Conservation (phyloP, 768 basidiomycete genomes). For the Naematelia aurantialba region DNA sequence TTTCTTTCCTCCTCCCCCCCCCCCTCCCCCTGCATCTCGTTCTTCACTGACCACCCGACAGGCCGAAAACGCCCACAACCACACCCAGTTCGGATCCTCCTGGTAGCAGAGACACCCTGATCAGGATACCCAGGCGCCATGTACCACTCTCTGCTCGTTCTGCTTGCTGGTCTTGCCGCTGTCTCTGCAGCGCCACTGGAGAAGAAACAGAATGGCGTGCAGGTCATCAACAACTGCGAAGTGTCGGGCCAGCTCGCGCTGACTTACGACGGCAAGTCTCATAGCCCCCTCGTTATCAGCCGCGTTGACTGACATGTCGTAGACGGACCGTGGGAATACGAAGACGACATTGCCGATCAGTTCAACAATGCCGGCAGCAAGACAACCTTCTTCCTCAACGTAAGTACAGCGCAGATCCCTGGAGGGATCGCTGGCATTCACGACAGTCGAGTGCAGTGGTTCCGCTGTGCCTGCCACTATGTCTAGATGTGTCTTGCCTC, state of each 20-base stretch:
- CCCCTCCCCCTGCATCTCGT: too few relatives aligned
- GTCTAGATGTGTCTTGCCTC: too few relatives aligned
- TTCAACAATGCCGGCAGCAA: slow-evolving; percentile 26
- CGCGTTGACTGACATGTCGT: neutral
- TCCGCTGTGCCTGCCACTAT: too few relatives aligned
- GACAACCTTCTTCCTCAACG: slow-evolving; percentile 50
- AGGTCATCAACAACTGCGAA: slow-evolving; percentile 40
- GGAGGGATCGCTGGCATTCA: too few relatives aligned
- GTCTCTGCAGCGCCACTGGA: slow-evolving; percentile 6
- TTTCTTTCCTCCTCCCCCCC: too few relatives aligned
- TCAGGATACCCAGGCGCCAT: too few relatives aligned
- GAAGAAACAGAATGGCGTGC: slow-evolving; percentile 26
- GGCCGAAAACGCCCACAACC: too few relatives aligned
- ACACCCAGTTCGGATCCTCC: too few relatives aligned
- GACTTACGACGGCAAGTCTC: slow-evolving; percentile 46
- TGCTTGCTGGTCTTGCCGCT: neutral
- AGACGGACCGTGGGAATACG: slow-evolving; percentile 46
- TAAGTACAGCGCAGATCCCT: too few relatives aligned
- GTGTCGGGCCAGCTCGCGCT: slow-evolving; percentile 42
- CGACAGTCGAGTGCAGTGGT: too few relatives aligned
- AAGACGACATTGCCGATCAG: slow-evolving; percentile 30
- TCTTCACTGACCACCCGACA: too few relatives aligned
- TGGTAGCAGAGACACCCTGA: too few relatives aligned
- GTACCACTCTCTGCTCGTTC: slow-evolving; percentile 4
- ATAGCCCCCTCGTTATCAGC: neutral